Percentiles rank a stretch among this genome's conserved stretches.
phyloP scores from a whole-genome alignment of 1,139 yeast genomes.

The Meyerozyma athensensis region DNA sequence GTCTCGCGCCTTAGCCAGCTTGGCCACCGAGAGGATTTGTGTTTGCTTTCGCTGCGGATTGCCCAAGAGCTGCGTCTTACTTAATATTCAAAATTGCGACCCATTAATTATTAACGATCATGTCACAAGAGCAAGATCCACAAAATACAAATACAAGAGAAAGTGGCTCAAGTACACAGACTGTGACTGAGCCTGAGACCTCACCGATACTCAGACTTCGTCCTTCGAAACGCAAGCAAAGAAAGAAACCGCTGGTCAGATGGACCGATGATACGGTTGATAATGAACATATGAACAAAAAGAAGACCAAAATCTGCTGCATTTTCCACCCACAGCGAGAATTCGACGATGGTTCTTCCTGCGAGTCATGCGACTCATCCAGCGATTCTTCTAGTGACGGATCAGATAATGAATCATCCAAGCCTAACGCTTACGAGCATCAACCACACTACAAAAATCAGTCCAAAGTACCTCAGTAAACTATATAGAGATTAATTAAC shows the following conservation, averaged over 20 bases:
- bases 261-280: conserved; percentile 88
- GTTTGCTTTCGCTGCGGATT: background rate
- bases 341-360: conserved; percentile 43
- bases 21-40: conserved; percentile 15
- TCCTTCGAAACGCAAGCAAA: conserved; percentile 6
- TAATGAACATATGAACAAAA: conserved; percentile 81
- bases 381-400: conserved; percentile 33
- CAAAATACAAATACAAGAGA: background rate
- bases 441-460: conserved; percentile 59
- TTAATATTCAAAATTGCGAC: too few species aligned
- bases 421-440: conserved; percentile 71
- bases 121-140: background rate
- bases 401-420: conserved; percentile 9
- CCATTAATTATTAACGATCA: background rate
- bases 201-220: conserved; percentile 1
- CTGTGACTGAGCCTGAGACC: background rate
- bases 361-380: conserved; percentile 28
- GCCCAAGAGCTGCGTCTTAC: too few species aligned
- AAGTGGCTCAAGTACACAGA: background rate
- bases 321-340: conserved; percentile 82
- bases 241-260: conserved; percentile 49
- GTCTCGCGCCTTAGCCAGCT: conserved; percentile 20
- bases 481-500: background rate
- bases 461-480: conserved; percentile 5
- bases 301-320: conserved; percentile 92